Conservation (phyloP, 148 eudicot species). For the Diospyros kaki region DNA sequence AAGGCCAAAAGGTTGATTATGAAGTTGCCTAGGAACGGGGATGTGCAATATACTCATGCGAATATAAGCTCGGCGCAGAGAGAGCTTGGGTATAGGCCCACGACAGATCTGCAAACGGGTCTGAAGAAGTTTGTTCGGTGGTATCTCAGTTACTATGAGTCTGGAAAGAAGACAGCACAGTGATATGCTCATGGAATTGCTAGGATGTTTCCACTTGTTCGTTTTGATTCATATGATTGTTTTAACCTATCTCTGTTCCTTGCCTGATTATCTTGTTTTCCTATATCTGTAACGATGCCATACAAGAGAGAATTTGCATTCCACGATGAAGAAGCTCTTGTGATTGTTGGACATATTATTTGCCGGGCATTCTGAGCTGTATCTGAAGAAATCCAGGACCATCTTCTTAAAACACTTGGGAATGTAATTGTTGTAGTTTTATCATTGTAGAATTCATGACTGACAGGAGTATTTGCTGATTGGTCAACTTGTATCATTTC, state of each 20-base stretch:
- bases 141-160: constrained; percentile 62
- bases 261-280: not conserved
- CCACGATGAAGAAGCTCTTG: constrained; percentile 33
- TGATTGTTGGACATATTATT: constrained; percentile 25
- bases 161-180: constrained; percentile 52
- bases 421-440: constrained; percentile 59
- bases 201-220: constrained; percentile 40
- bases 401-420: constrained; percentile 25
- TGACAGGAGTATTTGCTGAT: constrained; percentile 37
- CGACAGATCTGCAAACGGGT: constrained; percentile 65
- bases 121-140: constrained; percentile 79
- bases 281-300: constrained; percentile 38
- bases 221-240: constrained; percentile 55
- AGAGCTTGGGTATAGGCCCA: constrained; percentile 70
- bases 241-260: constrained; percentile 27
- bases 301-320: constrained; percentile 27
- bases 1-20: constrained; percentile 62
- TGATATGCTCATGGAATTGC: constrained; percentile 29
- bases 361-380: constrained; percentile 36
- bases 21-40: constrained; percentile 80
- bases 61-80: constrained; percentile 60
- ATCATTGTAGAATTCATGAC: constrained; percentile 53
- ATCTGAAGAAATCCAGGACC: constrained; percentile 27
- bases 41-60: constrained; percentile 72
- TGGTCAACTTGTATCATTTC: constrained; percentile 40